Evolutionary conservation across 2,329 filamentous ascomycete species (phyloP), one percentile per base, ranked within the genome.

Genomic region (Botrytis medusae): DNA sequence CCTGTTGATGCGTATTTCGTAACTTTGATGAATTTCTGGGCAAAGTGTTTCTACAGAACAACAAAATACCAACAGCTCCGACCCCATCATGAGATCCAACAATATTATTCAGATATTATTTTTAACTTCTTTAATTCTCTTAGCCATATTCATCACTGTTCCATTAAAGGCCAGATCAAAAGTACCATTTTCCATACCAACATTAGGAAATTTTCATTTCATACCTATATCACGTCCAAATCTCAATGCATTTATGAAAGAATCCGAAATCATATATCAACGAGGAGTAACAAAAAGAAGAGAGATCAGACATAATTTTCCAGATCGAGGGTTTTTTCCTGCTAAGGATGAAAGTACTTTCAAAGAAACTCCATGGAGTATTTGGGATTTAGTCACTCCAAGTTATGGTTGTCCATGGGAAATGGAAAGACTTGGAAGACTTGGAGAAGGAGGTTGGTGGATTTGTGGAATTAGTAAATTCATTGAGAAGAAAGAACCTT

Each of bases 371-470:
- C 82, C 82, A 6, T 83, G 81, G 74, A 79, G 81, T 4, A 77
- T 84, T 34, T 84, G 82, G 82, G 83, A 84, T 75, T 82, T 84
- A 75, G 79, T 81, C n/a, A 82, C 81, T 6, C 79, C 83, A 7
- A 79, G 82, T 6, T 84, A 82, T 76, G 80, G 79, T 63, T 84
- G 83, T 75, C 83, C 83, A 2, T 80, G 82, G 73, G 82, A 84
- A 54, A 79, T 84, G 42, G 81, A 84, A 74, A 80, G 83, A 18
- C 77, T 84, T 14, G 83, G 83, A 12, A 76, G 79, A 9, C 74
- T 83, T 14, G 83, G 83, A 37, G 82, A 84, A 65, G 83, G 83
- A 32, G 83, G 83, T 44, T 84, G 84, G 75, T 83, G 82, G 81
- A 80, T 84, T 34, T 84, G 83, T 77, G 83, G 83, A 60, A 82